Conservation (phyloP, 2,329 filamentous ascomycete genomes). For the Aspergillus piperis region DNA sequence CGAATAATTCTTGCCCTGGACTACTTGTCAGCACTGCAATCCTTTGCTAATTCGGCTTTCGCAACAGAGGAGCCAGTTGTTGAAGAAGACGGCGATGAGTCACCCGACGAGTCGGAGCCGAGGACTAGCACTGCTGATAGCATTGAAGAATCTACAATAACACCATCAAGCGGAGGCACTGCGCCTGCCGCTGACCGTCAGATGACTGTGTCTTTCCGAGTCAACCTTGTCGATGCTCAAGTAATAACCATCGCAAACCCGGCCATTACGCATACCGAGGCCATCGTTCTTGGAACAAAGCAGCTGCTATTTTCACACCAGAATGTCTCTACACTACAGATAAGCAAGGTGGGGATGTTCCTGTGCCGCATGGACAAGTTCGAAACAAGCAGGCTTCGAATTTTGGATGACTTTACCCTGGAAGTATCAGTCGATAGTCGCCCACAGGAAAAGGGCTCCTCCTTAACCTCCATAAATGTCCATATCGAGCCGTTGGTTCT, state of each 20-base stretch:
- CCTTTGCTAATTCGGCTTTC: conserved; percentile 73
- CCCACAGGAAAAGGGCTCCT: conserved; percentile 59
- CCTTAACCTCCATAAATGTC: conserved; percentile 75
- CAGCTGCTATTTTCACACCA: conserved; percentile 92
- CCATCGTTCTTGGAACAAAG: conserved; percentile 91
- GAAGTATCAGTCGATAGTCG: conserved; percentile 82
- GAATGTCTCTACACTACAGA: conserved; percentile 88
- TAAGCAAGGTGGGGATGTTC: conserved; percentile 96
- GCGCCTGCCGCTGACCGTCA: conserved; percentile 44
- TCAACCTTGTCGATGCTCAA: conserved; percentile 95
- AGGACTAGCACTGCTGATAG: conserved; percentile 33
- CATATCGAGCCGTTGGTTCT: conserved; percentile 90
- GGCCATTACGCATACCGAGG: conserved; percentile 83
- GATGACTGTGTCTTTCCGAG: conserved; percentile 80
- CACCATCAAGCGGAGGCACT: conserved; percentile 32
- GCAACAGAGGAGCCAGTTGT: conserved; percentile 53
- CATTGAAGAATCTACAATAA: conserved; percentile 26
- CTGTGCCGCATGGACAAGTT: conserved; percentile 98
- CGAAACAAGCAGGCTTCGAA: conserved; percentile 83
- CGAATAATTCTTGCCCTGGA: conserved; percentile 93
- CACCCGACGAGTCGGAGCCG: conserved; percentile 39
- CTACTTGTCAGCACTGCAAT: conserved; percentile 87
- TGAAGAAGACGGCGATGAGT: conserved; percentile 37
- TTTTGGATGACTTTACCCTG: conserved; percentile 94
- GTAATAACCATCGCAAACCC: conserved; percentile 96